These are phyloP conservation scores for Lactuca sativa DNA, from an alignment of 129 eudicot species.

Conservation along the genomic window DNA sequence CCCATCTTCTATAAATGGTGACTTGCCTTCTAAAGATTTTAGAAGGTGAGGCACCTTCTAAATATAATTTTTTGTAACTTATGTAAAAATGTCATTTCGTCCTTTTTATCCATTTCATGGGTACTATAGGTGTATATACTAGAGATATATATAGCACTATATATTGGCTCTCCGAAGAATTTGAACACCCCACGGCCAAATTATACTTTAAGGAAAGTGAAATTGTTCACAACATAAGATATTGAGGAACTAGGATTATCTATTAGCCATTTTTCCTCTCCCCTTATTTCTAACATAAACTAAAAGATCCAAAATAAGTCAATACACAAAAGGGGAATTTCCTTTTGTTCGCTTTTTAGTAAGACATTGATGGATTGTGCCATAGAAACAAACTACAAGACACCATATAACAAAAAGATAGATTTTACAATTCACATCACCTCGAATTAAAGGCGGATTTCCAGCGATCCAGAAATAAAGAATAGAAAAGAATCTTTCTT, in stretches of 20 bases:
- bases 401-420: slow-evolving; percentile 18
- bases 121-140: too few species aligned
- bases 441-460: slow-evolving; percentile 18
- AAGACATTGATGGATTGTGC: slow-evolving; percentile 19
- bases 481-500: slow-evolving; percentile 38
- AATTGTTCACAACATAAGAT: too few species aligned
- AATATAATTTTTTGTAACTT: not conserved
- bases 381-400: slow-evolving; percentile 21
- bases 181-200: not conserved
- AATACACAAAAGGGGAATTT: slow-evolving; percentile 11
- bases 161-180: too few species aligned
- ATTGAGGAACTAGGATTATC: not conserved
- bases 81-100: not conserved
- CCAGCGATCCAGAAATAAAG: slow-evolving; percentile 31
- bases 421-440: slow-evolving; percentile 30
- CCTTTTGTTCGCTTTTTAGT: not conserved
- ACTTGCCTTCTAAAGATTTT: not conserved
- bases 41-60: not conserved
- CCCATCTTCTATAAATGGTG: not conserved
- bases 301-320: slow-evolving; percentile 3
- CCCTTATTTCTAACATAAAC: not conserved
- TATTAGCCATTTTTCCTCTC: not conserved
- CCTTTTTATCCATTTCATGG: not conserved
- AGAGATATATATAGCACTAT: too few species aligned
- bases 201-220: too few species aligned